phyloP scores from a whole-genome alignment of 768 basidiomycete species.

The Mycena pura region DNA sequence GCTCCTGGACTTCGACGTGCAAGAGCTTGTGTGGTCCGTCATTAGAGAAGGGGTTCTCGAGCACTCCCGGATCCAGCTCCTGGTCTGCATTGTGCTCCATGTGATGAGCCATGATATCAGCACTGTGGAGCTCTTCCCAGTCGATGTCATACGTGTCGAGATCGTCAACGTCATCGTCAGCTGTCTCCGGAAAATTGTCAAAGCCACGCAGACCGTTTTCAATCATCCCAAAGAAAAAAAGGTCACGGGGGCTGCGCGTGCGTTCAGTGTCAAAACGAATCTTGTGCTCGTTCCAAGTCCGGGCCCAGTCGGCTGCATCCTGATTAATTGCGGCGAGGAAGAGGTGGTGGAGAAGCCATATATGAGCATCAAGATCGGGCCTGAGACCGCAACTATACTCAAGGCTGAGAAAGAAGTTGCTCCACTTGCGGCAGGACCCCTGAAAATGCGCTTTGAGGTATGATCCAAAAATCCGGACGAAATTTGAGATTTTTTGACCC shows the following conservation, averaged over 20 bases:
- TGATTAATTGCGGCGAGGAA: constrained; percentile 37
- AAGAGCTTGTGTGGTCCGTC: no score
- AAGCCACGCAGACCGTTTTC: constrained; percentile 26
- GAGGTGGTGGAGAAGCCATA: constrained; percentile 44
- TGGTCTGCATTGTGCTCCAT: neutral
- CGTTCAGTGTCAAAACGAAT: constrained; percentile 16
- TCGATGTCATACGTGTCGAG: constrained; percentile 28
- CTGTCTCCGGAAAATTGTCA: neutral
- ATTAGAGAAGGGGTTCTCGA: no score
- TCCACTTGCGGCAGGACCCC: constrained; percentile 45
- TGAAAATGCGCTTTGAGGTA: no score
- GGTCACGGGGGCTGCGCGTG: constrained; percentile 20
- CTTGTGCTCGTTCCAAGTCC: constrained; percentile 40
- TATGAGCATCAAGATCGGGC: constrained; percentile 31
- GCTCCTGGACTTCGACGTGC: no score
- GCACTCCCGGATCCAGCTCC: no score
- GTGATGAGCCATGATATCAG: constrained; percentile 18
- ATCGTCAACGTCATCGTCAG: constrained; percentile 7
- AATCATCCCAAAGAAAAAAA: constrained; percentile 29
- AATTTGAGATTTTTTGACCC: no score
- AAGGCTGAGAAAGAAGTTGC: constrained; percentile 36
- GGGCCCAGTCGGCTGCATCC: constrained; percentile 33
- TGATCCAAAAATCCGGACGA: no score
- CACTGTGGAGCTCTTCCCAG: constrained; percentile 33
- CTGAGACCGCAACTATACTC: constrained; percentile 37